Evolutionary conservation across 1,284 basidiomycete species (phyloP), one percentile per base, ranked within the genome.

Genomic region (Gymnopus androsaceus): DNA sequence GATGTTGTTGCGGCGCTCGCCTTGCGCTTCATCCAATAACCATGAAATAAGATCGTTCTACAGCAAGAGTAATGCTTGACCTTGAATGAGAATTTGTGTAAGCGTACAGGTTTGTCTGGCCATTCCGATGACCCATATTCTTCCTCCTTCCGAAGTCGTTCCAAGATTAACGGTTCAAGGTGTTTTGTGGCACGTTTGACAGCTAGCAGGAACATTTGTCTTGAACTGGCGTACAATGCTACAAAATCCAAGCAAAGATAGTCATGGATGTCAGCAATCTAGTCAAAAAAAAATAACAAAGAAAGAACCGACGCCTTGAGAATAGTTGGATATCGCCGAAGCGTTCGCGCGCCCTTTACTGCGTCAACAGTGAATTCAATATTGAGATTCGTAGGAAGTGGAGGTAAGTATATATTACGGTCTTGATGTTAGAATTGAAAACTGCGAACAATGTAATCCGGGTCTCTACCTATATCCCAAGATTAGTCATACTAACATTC

Each of bases 11-110:
- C 31, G 57, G 15, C 33, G 48, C 57, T 54, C 50, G n/a, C 54
- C 62, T 28, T 55, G 31, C 23, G 62, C 64, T 31, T 59, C 54
- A 27, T 64, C 63, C 7, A 67, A 50, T 4, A 64, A 38, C 64
- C 64, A 66, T 14, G 63, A 54, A 14, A 66, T 52, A 4, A 63
- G 23, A 31, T 65, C 63, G 34, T 64, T 63, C 64, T 55, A 21
- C 14, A n/a, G 19, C 37, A 19, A 12, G 21, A 23, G 2, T 9
- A 50, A 36, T 17, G 11, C 31, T 17, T 21, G 11, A 28, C 11
- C 27, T 15, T 23, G 12, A 48, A 14, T 17, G 11, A 36, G 8
- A 1, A 25, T 14, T 36, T 19, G 21, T 36, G 19, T 4, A 27
- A 19, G 37, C 47, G 44, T 48, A 63, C 61, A 23, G 65, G 65